Percentiles rank a stretch among this genome's conserved stretches.
These are phyloP conservation scores for Phytophthora ramorum DNA, from an alignment of 352 stramenopile genomes.

Conservation along the genomic window DNA sequence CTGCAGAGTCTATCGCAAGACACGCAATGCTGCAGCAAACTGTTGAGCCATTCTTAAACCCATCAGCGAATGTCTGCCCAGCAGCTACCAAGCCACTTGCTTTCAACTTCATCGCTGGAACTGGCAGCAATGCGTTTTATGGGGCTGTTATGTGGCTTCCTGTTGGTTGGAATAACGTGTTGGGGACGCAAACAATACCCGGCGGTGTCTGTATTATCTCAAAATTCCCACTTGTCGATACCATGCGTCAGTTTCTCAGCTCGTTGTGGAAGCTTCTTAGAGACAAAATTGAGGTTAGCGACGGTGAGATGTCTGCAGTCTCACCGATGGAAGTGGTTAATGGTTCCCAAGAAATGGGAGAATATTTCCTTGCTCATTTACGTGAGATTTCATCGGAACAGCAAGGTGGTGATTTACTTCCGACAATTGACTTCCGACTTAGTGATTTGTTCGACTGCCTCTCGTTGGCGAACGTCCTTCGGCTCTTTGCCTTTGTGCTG, in stretches of 20 bases:
- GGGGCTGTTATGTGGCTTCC: constrained; percentile 49
- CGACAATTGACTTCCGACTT: constrained; percentile 44
- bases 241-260: constrained; percentile 51
- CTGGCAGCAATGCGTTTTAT: constrained; percentile 42
- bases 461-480: constrained; percentile 63
- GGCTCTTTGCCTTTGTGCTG: constrained; percentile 66
- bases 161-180: constrained; percentile 2
- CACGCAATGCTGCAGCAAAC: constrained; percentile 28
- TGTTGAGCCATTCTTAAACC: constrained; percentile 55
- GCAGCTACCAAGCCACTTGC: constrained; percentile 29
- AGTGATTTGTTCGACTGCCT: constrained; percentile 67
- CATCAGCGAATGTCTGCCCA: constrained; percentile 27
- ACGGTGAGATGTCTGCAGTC: not conserved
- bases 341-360: constrained; percentile 13
- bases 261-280: constrained; percentile 25
- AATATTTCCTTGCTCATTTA: constrained; percentile 1
- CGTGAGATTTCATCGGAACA: not conserved
- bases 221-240: constrained; percentile 56
- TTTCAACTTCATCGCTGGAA: constrained; percentile 68
- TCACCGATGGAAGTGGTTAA: not conserved
- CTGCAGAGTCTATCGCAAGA: not conserved
- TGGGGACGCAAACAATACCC: constrained; percentile 1
- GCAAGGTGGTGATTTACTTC: constrained; percentile 3
- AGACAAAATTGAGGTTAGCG: not conserved
- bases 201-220: constrained; percentile 62